Evolutionary conservation across 2,329 filamentous ascomycete species (phyloP), one percentile per base, ranked within the genome.

Genomic region (Blastomyces parvus): DNA sequence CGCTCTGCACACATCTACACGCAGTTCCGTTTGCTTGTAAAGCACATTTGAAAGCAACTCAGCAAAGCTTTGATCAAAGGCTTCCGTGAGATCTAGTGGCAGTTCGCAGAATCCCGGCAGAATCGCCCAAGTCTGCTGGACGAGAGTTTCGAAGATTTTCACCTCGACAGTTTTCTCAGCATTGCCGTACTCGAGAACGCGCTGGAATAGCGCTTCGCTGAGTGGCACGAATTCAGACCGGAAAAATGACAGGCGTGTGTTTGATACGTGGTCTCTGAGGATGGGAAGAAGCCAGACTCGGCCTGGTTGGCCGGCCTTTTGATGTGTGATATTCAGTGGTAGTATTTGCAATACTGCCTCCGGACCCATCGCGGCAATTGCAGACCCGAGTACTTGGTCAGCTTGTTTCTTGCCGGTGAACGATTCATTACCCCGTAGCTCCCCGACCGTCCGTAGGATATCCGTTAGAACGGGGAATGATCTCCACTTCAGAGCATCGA

Each of bases 121-220:
- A 60, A 89, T 88, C 0, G 90, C 91, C 94, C 94, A 99, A 52
- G 93, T 92, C 73, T 99, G 94, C 69, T 95, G 89, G 9, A 99
- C 90, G 4, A 99, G 81, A 0, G 94, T 97, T 78, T 99, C 93
- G 73, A 94, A 99, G 64, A 99, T 95, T 81, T 99, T 99, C 72
- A 94, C 84, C 74, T 97, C 91, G 83, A 96, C 92, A 0, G 91
- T 94, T 81, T 96, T 97, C 72, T 93, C 89, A 17, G 85, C 86
- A 27, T 84, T 80, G 17, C 89, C 90, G 70, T 95, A 89, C 66
- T 96, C 88, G 57, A 96, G 80, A 5, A 97, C 89, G 67, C 85
- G 86, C 74, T 97, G 90, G 74, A 93, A 97, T 81, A 99, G 89
- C 59, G 84, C 79, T 74, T 96, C 89, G 73, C 93, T 97, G 30